These are phyloP conservation scores for Fonsecaea erecta DNA, from an alignment of 2,329 filamentous ascomycete species.

Conservation along the genomic window DNA sequence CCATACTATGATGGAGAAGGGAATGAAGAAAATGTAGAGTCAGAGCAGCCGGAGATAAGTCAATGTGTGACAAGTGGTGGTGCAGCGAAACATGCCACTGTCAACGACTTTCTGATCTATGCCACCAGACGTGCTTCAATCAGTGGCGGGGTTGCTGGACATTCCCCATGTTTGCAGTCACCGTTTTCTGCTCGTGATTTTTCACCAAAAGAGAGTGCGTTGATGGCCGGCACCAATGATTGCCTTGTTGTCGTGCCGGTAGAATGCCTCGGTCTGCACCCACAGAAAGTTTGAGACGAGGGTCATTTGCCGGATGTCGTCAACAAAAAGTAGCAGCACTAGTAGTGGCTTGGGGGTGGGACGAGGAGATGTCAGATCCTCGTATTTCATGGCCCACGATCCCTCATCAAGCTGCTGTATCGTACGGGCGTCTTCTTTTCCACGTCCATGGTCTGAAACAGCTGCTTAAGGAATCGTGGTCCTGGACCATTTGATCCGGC, in stretches of 20 bases:
- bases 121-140: neutral
- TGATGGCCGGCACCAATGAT: neutral
- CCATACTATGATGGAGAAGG: conserved; percentile 13
- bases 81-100: neutral
- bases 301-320: conserved; percentile 1
- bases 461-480: neutral
- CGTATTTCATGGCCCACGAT: neutral
- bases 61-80: neutral
- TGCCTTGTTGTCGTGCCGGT: neutral
- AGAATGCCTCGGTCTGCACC: neutral
- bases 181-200: neutral
- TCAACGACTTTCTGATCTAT: neutral
- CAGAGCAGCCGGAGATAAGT: conserved; percentile 2
- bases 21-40: neutral
- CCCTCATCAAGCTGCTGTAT: neutral
- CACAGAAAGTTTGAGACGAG: neutral
- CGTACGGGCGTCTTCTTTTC: neutral
- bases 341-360: neutral
- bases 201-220: neutral
- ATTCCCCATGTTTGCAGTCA: neutral
- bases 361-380: neutral
- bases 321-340: neutral
- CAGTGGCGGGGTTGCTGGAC: neutral
- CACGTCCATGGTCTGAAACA: neutral
- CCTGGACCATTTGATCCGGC: neutral